phyloP scores from a whole-genome alignment of 2,329 filamentous ascomycete genomes.

The Aaosphaeria pasadenensis region DNA sequence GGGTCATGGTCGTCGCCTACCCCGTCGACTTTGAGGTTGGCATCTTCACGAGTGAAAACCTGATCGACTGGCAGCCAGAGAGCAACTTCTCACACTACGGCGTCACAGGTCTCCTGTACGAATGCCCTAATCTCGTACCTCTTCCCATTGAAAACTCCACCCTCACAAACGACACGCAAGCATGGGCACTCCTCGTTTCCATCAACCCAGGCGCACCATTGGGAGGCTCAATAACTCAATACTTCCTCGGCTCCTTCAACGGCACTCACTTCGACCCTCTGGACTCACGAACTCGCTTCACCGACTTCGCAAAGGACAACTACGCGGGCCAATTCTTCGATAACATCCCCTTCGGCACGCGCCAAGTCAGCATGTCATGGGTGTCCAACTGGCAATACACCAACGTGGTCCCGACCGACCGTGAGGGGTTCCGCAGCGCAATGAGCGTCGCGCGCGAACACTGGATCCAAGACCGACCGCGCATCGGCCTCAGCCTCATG shows the following conservation, averaged over 20 bases:
- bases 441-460: constrained; percentile 54
- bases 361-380: constrained; percentile 53
- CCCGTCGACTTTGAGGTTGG: constrained; percentile 56
- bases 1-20: constrained; percentile 59
- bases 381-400: constrained; percentile 61
- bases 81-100: constrained; percentile 58
- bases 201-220: constrained; percentile 58
- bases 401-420: constrained; percentile 52
- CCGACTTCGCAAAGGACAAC: constrained; percentile 53
- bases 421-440: constrained; percentile 53
- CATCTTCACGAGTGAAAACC: constrained; percentile 59
- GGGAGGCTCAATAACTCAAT: constrained; percentile 55
- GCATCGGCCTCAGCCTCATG: constrained; percentile 52
- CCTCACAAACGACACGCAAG: constrained; percentile 34
- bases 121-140: constrained; percentile 61
- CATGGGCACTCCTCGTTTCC: constrained; percentile 49
- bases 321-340: constrained; percentile 58
- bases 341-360: constrained; percentile 38
- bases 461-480: constrained; percentile 51
- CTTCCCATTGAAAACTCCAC: constrained; percentile 46
- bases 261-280: constrained; percentile 58
- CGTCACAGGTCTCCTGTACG: constrained; percentile 56
- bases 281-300: constrained; percentile 42
- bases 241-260: constrained; percentile 60
- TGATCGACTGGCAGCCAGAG: constrained; percentile 57